Evolutionary conservation across 2,329 filamentous ascomycete genomes (phyloP).

Genomic region (Fusarium continuum): DNA sequence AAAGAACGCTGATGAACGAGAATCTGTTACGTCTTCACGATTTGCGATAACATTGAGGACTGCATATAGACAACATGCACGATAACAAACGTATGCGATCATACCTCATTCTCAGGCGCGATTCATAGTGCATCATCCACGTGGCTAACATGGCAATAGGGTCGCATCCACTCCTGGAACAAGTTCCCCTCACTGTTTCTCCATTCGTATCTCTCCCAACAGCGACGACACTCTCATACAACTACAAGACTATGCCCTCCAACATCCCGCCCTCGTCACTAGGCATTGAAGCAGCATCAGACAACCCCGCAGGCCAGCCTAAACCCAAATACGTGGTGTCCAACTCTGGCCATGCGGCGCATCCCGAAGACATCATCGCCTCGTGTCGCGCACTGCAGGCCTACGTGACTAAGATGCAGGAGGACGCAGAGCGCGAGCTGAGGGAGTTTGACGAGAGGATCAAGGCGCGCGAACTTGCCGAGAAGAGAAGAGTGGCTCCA

Average conservation of each 20-base stretch:
- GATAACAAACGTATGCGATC: constrained; percentile 52
- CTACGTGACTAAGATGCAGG: constrained; percentile 75
- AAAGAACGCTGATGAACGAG: neutral
- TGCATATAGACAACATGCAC: constrained; percentile 40
- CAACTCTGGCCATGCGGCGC: constrained; percentile 79
- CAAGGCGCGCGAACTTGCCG: constrained; percentile 72
- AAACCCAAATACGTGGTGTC: constrained; percentile 81
- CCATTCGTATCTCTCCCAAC: constrained; percentile 92
- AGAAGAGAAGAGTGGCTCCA: constrained; percentile 81
- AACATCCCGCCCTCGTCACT: constrained; percentile 70
- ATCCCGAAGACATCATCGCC: constrained; percentile 84
- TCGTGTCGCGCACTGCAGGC: constrained; percentile 82
- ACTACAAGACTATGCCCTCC: constrained; percentile 89
- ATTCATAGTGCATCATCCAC: neutral
- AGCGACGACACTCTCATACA: constrained; percentile 92
- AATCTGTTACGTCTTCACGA: neutral
- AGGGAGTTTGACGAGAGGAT: constrained; percentile 75
- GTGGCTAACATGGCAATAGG: constrained; percentile 56
- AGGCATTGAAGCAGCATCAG: constrained; percentile 50
- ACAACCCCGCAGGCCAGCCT: constrained; percentile 48
- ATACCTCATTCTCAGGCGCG: neutral
- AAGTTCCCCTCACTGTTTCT: constrained; percentile 92
- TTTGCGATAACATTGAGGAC: neutral
- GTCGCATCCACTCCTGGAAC: constrained; percentile 87
- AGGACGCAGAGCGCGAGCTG: constrained; percentile 74